Base-by-base conservation (phyloP, 495 filamentous ascomycete genomes). In the Thozetella sp. region DNA sequence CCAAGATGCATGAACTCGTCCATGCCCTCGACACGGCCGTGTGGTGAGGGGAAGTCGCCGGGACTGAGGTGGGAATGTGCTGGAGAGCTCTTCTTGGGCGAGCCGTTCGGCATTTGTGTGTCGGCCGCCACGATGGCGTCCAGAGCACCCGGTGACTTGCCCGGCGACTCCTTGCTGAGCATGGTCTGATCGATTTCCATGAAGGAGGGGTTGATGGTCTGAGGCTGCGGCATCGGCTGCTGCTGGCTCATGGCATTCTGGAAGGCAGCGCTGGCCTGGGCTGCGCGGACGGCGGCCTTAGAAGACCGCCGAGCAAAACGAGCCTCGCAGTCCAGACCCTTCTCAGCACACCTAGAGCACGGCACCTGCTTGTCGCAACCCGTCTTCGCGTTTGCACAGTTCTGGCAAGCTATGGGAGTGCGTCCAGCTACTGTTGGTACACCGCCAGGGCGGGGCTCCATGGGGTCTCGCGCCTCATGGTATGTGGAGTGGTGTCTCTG, bases 281-380 rank as follows among this genome's bases (percentile, higher is more conserved):
- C 73, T 24, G 70, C 71, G 27, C 77, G 70, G 20, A 75, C 67
- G 6, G 72, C 73, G 1, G 72, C 72, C 66, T 86, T 86, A 19
- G 83, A 79, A 1, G 81, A 76, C 51, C 84, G 75, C 9, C 86
- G 76, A 3, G 85, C 85, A 56, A 79, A 85, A 15, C 86, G 72
- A 22, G 83, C 68, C 40, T 76, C 77, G 62, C 86, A 89, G 15
- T 71, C 57, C 13, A 88, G 74, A 63, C 83, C 83, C 65, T 87
- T 82, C 24, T 81, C 79, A 1, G 77, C 67, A 64, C 86, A 88
- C 58, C 86, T 74, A 45, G 77, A 76, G 66, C 85, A 88, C 11
- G 86, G 86, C 12, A 86, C 79, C 67, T 77, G 77, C 69, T 89
- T 89, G 64, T 90, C 87, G 64, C 87, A 90, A n/a, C 81, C 84